phyloP scores from a whole-genome alignment of 345 rosid genomes.

The Sonneratia caseolaris region DNA sequence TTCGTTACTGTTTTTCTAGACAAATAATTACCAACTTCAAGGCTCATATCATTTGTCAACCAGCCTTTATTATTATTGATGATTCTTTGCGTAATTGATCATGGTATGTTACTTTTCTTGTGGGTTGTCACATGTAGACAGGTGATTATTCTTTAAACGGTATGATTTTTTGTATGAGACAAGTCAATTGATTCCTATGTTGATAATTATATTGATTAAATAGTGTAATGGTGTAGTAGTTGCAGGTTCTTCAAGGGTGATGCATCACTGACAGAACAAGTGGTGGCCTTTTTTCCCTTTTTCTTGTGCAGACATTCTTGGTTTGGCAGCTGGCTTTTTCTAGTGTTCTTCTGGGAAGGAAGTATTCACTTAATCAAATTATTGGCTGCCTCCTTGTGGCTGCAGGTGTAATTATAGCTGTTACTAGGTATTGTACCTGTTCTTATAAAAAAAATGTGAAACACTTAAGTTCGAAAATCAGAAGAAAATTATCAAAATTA shows the following conservation, averaged over 20 bases:
- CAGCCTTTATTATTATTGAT: background rate
- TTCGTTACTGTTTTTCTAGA: background rate
- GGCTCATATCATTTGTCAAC: background rate
- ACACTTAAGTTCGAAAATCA: background rate
- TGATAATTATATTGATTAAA: background rate
- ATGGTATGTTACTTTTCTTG: background rate
- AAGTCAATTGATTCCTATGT: background rate
- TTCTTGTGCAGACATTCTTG: slow-evolving; percentile 54
- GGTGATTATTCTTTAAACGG: background rate
- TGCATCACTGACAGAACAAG: no score
- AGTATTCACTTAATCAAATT: slow-evolving; percentile 50
- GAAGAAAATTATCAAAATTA: background rate
- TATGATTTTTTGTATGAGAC: background rate
- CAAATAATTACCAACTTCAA: background rate
- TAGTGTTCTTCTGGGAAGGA: slow-evolving; percentile 45
- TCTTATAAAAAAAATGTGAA: background rate
- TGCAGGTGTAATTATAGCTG: slow-evolving; percentile 62
- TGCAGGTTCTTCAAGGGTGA: background rate
- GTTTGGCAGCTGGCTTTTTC: slow-evolving; percentile 82
- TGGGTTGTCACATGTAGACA: background rate
- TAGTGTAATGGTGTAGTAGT: background rate
- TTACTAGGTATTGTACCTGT: slow-evolving; percentile 42
- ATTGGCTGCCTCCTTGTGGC: slow-evolving; percentile 78
- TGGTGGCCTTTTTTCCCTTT: background rate
- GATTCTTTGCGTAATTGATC: background rate